These are phyloP conservation scores for Tranzscheliella williamsii DNA, from an alignment of 1,284 basidiomycete species.

Conservation along the genomic window DNA sequence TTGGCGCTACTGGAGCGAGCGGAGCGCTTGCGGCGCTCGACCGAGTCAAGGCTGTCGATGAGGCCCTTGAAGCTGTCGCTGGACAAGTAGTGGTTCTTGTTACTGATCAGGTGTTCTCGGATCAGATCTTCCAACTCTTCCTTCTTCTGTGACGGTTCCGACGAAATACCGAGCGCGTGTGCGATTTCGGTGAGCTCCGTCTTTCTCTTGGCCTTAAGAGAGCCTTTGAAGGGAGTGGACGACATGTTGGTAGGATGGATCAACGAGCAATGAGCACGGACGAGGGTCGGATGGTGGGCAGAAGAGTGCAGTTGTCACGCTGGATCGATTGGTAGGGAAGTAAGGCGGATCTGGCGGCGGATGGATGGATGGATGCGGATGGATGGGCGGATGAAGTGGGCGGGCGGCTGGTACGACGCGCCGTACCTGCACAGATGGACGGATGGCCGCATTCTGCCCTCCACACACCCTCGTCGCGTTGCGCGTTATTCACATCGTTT, in stretches of 20 bases:
- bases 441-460: not conserved
- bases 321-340: constrained; percentile 1
- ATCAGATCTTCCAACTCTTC: constrained; percentile 50
- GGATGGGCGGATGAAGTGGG: constrained; percentile 11
- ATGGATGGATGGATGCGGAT: constrained; percentile 16
- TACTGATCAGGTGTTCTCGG: constrained; percentile 32
- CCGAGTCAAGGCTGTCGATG: constrained; percentile 45
- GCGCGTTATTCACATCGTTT: not conserved
- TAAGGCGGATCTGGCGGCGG: constrained; percentile 1
- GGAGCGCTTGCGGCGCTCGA: constrained; percentile 14
- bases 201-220: constrained; percentile 49
- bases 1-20: constrained; percentile 40
- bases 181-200: constrained; percentile 49
- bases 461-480: not conserved
- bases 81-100: constrained; percentile 30
- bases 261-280: not conserved
- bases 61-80: constrained; percentile 40
- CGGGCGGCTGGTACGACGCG: constrained; percentile 30
- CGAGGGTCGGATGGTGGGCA: not conserved
- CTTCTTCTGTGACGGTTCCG: constrained; percentile 29
- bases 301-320: not conserved
- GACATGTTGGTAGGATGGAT: constrained; percentile 11
- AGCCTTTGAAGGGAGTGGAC: constrained; percentile 41
- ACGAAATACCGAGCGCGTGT: constrained; percentile 36
- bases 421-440: not conserved